These are phyloP conservation scores for Porpolomopsis calyptriformis DNA, from an alignment of 768 basidiomycete species.

Conservation along the genomic window DNA sequence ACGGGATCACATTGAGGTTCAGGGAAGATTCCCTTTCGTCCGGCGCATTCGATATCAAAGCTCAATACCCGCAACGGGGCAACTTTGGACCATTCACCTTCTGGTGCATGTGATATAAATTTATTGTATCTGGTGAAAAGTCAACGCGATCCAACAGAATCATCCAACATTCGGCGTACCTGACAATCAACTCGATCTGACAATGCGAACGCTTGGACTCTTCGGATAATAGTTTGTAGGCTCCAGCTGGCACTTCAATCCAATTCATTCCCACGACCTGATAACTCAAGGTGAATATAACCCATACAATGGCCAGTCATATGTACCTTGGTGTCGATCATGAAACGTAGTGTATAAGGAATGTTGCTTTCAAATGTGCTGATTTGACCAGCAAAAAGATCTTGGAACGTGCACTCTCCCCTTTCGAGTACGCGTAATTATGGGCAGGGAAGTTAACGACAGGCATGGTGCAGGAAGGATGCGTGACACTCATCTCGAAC, in stretches of 20 bases:
- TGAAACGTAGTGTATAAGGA: slow-evolving; percentile 82
- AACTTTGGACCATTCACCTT: slow-evolving; percentile 84
- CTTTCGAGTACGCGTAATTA: slow-evolving; percentile 58
- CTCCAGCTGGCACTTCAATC: slow-evolving; percentile 84
- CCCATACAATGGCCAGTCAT: slow-evolving; percentile 6
- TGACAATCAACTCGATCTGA: slow-evolving; percentile 77
- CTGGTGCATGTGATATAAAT: slow-evolving; percentile 85
- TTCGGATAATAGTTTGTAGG: slow-evolving; percentile 54
- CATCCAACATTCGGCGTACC: slow-evolving; percentile 32
- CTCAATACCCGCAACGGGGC: slow-evolving; percentile 91
- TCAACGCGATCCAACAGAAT: not conserved
- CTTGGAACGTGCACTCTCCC: slow-evolving; percentile 59
- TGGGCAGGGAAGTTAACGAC: slow-evolving; percentile 11
- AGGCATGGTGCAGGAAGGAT: slow-evolving; percentile 1
- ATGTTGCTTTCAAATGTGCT: slow-evolving; percentile 93
- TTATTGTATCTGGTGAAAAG: slow-evolving; percentile 52
- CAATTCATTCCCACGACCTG: slow-evolving; percentile 99
- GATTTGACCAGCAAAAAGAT: slow-evolving; percentile 41
- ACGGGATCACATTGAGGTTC: slow-evolving; percentile 86
- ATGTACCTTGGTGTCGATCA: slow-evolving; percentile 89
- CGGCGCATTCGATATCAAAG: slow-evolving; percentile 99
- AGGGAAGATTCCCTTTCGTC: slow-evolving; percentile 94
- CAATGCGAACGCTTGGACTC: slow-evolving; percentile 64
- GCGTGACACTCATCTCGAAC: slow-evolving; percentile 70
- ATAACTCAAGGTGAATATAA: not conserved